phyloP scores from a whole-genome alignment of 192 early-diverging fungal genomes.

The Backusella tuberculispora region DNA sequence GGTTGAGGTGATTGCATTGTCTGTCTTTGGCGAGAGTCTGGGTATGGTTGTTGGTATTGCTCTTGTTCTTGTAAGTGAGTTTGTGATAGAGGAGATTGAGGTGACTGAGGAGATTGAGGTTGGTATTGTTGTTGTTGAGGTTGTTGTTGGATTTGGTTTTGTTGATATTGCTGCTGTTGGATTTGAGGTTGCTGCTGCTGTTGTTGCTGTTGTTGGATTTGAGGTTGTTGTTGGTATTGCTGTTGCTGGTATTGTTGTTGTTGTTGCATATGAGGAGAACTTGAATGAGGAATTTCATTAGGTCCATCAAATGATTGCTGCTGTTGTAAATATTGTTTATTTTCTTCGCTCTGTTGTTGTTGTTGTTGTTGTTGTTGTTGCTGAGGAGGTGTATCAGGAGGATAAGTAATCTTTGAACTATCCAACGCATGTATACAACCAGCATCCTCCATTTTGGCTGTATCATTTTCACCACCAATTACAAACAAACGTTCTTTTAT shows the following conservation, averaged over 20 bases:
- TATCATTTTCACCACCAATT: slow-evolving; percentile 52
- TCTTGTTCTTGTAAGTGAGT: not conserved
- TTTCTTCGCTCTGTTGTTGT: slow-evolving; percentile 21
- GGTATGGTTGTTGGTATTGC: slow-evolving; percentile 6
- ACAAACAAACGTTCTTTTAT: slow-evolving; percentile 56
- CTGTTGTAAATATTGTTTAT: slow-evolving; percentile 1
- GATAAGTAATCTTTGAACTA: slow-evolving; percentile 55
- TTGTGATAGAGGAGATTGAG: not conserved
- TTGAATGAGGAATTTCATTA: not conserved
- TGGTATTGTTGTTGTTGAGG: slow-evolving; percentile 8
- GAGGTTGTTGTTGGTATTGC: not conserved
- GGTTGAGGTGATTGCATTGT: slow-evolving; percentile 1
- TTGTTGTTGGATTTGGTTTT: not conserved
- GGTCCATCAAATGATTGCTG: slow-evolving; percentile 1
- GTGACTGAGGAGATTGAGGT: not conserved
- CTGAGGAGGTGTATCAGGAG: slow-evolving; percentile 18
- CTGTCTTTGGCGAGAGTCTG: slow-evolving; percentile 9
- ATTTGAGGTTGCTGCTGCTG: not conserved
- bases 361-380: slow-evolving; percentile 10
- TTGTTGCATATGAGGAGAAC: not conserved
- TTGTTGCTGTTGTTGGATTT: not conserved
- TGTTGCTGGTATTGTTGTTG: not conserved
- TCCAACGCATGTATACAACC: slow-evolving; percentile 49
- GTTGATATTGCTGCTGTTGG: not conserved
- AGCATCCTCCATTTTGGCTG: slow-evolving; percentile 47